These are phyloP conservation scores for Tylopilus intermedius DNA, from an alignment of 768 basidiomycete species.

Conservation along the genomic window DNA sequence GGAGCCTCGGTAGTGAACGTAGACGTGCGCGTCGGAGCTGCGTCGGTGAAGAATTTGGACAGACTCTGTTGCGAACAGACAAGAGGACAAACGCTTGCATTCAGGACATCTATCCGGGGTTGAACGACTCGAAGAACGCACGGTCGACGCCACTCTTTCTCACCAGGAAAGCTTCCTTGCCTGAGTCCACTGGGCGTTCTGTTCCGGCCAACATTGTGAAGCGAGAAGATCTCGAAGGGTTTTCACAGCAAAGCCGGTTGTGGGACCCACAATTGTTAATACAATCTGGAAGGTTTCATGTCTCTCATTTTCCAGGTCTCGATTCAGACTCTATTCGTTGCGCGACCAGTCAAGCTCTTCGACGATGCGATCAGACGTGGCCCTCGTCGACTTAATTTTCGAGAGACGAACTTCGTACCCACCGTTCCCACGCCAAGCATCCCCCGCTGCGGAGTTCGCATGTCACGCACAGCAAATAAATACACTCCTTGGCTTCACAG, in stretches of 20 bases:
- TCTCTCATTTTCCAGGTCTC: not conserved
- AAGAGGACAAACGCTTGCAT: conserved; percentile 3
- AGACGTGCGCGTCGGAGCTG: conserved; percentile 41
- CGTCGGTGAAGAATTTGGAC: conserved; percentile 53
- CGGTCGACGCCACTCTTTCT: conserved; percentile 33
- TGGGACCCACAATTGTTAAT: conserved; percentile 4
- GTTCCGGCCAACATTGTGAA: conserved; percentile 19
- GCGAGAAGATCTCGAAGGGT: not conserved
- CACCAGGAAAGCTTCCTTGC: conserved; percentile 21
- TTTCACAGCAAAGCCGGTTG: not conserved
- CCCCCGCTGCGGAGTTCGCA: too few species aligned
- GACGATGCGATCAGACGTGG: too few species aligned
- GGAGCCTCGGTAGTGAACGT: conserved; percentile 66
- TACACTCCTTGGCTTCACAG: too few species aligned
- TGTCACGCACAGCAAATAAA: too few species aligned
- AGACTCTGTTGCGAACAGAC: conserved; percentile 28
- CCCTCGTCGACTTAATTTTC: too few species aligned
- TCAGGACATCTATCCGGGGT: conserved; percentile 9
- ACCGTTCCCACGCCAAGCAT: too few species aligned
- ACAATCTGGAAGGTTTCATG: too few species aligned
- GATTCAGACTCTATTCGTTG: too few species aligned
- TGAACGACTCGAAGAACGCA: conserved; percentile 26
- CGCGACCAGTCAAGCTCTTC: too few species aligned
- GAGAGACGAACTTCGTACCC: too few species aligned
- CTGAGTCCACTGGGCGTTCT: conserved; percentile 1